Percentiles rank a stretch among this genome's conserved stretches.
phyloP scores from a whole-genome alignment of 805 yeast species.

The Isabelozyma rhagii region DNA sequence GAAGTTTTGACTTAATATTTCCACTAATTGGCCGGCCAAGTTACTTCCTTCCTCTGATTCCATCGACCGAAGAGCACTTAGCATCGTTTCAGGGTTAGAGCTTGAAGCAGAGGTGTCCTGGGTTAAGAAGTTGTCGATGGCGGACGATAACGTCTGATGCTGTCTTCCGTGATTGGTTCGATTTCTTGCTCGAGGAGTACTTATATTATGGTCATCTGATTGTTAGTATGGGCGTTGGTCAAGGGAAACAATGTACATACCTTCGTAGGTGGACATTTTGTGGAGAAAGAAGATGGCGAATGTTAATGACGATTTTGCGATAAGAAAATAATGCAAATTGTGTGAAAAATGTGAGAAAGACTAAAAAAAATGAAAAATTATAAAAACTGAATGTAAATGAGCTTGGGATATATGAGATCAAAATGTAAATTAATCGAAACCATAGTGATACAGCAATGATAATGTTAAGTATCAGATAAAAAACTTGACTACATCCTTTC shows the following conservation, averaged over 20 bases:
- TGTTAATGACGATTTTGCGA: background rate
- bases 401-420: background rate
- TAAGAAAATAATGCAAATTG: background rate
- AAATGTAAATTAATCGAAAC: background rate
- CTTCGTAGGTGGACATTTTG: slow-evolving; percentile 43
- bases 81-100: slow-evolving; percentile 18
- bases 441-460: background rate
- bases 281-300: background rate
- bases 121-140: slow-evolving; percentile 33
- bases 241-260: slow-evolving; percentile 24
- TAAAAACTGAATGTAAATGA: background rate
- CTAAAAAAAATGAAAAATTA: no score
- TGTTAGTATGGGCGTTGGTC: background rate
- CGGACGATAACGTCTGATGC: slow-evolving; percentile 28
- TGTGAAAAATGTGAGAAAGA: background rate
- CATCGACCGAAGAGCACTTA: slow-evolving; percentile 28
- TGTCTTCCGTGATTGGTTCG: slow-evolving; percentile 15
- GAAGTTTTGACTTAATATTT: slow-evolving; percentile 12
- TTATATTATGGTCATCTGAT: slow-evolving; percentile 38
- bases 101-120: slow-evolving; percentile 4
- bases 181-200: background rate
- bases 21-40: slow-evolving; percentile 25
- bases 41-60: slow-evolving; percentile 28
- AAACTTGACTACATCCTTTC: no score
- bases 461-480: no score